phyloP scores from a whole-genome alignment of 768 basidiomycete genomes.

The Mycena maculata region DNA sequence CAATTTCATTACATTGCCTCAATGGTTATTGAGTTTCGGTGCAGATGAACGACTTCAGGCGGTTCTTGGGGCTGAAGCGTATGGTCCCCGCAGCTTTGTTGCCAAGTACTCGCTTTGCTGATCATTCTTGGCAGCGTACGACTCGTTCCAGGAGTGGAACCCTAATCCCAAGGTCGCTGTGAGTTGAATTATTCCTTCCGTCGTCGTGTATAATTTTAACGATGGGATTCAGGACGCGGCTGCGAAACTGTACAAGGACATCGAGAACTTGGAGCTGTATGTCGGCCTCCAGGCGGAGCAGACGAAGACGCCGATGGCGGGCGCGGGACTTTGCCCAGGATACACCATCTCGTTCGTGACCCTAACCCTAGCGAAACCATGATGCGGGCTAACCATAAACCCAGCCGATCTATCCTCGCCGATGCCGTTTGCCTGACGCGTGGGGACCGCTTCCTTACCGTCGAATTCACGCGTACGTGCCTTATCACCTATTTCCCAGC shows the following conservation, averaged over 20 bases:
- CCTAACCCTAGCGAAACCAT: too few relatives aligned
- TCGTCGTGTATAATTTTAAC: not conserved
- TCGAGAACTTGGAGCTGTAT: conserved; percentile 85
- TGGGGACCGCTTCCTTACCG: conserved; percentile 84
- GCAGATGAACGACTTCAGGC: conserved; percentile 77
- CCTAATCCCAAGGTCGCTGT: conserved; percentile 67
- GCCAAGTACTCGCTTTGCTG: conserved; percentile 10
- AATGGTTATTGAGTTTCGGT: too few relatives aligned
- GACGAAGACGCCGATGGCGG: conserved; percentile 69
- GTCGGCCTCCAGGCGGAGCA: conserved; percentile 82
- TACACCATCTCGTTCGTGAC: conserved; percentile 88
- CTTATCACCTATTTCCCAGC: not conserved
- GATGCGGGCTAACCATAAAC: too few relatives aligned
- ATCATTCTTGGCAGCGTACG: conserved; percentile 60
- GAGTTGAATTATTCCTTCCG: conserved; percentile 31
- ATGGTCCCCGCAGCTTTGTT: conserved; percentile 8
- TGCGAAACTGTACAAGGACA: conserved; percentile 71
- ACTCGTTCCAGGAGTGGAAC: conserved; percentile 80
- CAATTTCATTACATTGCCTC: too few relatives aligned
- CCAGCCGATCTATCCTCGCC: conserved; percentile 85
- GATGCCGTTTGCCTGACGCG: conserved; percentile 82
- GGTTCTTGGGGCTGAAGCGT: conserved; percentile 79
- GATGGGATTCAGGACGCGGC: conserved; percentile 63
- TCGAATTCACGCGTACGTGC: conserved; percentile 78
- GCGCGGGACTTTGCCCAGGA: conserved; percentile 84